These are phyloP conservation scores for Myxozyma neotropica DNA, from an alignment of 805 yeast genomes.

Conservation along the genomic window DNA sequence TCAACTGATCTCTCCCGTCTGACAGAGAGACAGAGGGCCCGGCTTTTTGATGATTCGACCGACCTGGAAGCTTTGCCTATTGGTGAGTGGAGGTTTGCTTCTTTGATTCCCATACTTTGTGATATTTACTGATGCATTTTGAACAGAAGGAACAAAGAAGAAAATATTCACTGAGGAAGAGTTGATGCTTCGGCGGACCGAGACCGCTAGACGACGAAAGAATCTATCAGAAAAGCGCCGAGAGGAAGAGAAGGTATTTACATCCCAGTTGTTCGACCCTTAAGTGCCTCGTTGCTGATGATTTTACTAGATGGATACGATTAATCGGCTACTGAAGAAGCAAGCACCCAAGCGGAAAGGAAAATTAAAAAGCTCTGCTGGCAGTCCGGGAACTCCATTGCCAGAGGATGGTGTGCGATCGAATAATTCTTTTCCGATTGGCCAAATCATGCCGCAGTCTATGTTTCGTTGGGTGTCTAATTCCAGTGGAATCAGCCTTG, in stretches of 20 bases:
- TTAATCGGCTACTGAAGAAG: constrained; percentile 80
- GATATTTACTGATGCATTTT: not conserved
- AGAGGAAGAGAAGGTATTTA: constrained; percentile 74
- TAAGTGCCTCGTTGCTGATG: too few relatives aligned
- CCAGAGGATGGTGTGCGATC: constrained; percentile 12
- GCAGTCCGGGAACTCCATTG: constrained; percentile 21
- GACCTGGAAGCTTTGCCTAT: constrained; percentile 34
- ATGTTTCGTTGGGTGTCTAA: constrained; percentile 30
- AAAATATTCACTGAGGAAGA: constrained; percentile 79
- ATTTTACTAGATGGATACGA: constrained; percentile 62
- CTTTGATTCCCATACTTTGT: not conserved
- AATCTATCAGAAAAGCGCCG: constrained; percentile 78
- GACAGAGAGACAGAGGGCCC: constrained; percentile 48
- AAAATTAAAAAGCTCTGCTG: constrained; percentile 9
- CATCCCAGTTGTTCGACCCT: not conserved
- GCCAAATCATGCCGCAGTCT: not conserved
- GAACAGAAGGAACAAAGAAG: constrained; percentile 45
- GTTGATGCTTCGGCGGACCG: constrained; percentile 76
- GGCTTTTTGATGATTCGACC: constrained; percentile 36
- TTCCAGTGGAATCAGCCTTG: constrained; percentile 9
- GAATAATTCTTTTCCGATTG: not conserved
- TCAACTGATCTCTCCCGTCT: constrained; percentile 37
- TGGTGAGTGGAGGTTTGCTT: constrained; percentile 3
- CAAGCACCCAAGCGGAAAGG: constrained; percentile 58
- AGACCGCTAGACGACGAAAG: constrained; percentile 83